Evolutionary conservation across 2,329 filamentous ascomycete genomes (phyloP).

Genomic region (Cytospora mali): DNA sequence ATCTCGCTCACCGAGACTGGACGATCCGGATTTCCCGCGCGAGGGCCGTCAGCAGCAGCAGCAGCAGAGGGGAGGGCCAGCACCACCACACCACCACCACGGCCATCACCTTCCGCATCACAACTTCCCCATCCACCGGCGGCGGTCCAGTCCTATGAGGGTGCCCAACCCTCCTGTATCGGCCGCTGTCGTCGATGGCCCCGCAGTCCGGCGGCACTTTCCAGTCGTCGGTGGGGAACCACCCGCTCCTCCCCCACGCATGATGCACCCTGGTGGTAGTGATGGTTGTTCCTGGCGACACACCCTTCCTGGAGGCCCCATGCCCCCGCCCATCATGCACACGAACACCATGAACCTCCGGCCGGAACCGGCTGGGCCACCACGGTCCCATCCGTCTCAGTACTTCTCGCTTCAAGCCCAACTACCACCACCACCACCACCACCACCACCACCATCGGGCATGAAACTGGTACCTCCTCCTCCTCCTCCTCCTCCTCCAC

Average conservation of each 20-base stretch:
- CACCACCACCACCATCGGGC: not conserved
- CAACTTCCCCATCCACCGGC: constrained; percentile 1
- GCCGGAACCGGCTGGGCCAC: not conserved
- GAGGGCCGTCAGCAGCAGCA: not conserved
- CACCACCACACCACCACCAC: not conserved
- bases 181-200: not conserved
- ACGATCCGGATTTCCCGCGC: constrained; percentile 5
- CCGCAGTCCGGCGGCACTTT: not conserved
- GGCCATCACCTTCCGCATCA: constrained; percentile 6
- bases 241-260: not conserved
- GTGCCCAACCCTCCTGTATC: not conserved
- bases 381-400: constrained; percentile 14
- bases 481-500: constrained; percentile 3
- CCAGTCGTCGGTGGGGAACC: not conserved
- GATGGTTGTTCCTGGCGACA: not conserved
- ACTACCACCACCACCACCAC: constrained; percentile 1
- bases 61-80: too few species aligned
- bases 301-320: not conserved
- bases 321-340: not conserved
- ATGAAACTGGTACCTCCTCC: not conserved
- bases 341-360: not conserved
- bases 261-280: not conserved
- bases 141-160: constrained; percentile 1
- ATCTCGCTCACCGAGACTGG: constrained; percentile 16
- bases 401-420: not conserved